Base-by-base conservation (phyloP, 2,329 filamentous ascomycete species). In the Dothideomycetes sp. region DNA sequence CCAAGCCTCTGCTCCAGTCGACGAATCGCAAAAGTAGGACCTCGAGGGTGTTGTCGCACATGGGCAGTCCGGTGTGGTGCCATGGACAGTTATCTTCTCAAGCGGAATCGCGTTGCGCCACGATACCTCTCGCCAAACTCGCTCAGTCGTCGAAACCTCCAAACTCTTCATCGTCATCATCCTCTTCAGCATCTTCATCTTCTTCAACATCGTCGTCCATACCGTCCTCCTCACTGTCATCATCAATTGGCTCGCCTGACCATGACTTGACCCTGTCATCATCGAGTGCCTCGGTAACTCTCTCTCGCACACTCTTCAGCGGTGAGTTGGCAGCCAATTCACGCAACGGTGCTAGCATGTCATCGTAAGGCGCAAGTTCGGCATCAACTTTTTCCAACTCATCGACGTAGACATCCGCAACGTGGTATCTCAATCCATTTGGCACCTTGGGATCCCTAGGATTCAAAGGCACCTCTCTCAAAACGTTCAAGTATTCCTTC, bases 401-500 rank as follows among this genome's bases (percentile, higher is more conserved):
- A 60, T 96, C 91, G 7, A 94, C 74, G 77, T 84, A 96, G 40
- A 96, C 74, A 65, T 98, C 91, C 48, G 94, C 62, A 11, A 88
- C 74, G 63, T 98, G 91, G 60, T 94, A 79, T 47, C 86, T 69
- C 59, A 98, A 58, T 0, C 91, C 91, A 51, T 91, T 83, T 0
- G 89, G 83, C 1, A 93, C 76, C 53, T 76, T 78, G 37, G 54
- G 52, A 51, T 73, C 64, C 42, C 54, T 60, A 10, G 61, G 46
- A 49, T 64, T 68, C 48, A 74, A 51, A 12, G 69, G 68, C 6
- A 57, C 62, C 27, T 63, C 61, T 34, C 57, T 58, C 51, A 78
- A 43, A 9, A 79, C 55, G 4, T 53, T 59, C 44, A 75, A 57
- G 51, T 69, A 69, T 29, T 60, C 54, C 31, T 59, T 57, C 10